A percentile compares a stretch with the other conserved stretches of the same genome.
Conservation (phyloP, 441 rosid species). For the Theobroma grandiflorum region DNA sequence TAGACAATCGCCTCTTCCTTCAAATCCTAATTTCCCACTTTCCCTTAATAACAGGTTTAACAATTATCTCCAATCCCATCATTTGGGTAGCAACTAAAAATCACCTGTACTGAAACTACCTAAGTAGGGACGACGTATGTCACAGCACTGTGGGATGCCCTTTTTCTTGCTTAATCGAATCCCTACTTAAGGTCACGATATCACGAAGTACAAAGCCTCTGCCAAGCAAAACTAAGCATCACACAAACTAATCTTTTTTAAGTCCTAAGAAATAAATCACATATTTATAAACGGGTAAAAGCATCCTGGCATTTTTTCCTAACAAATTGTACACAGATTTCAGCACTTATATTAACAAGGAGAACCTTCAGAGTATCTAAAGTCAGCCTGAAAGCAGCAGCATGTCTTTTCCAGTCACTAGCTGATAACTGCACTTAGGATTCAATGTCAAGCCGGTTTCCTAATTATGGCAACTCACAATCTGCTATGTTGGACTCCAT, state of each 20-base stretch:
- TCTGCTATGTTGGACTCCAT: constrained; percentile 26
- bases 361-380: constrained; percentile 27
- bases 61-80: not conserved
- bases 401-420: constrained; percentile 28
- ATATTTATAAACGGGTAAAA: constrained; percentile 14
- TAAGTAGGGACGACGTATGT: not conserved
- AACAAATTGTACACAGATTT: constrained; percentile 43
- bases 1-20: too few relatives aligned
- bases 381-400: constrained; percentile 36
- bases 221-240: not conserved
- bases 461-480: constrained; percentile 36
- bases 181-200: not conserved
- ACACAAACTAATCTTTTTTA: not conserved
- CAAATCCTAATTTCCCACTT: too few relatives aligned
- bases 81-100: not conserved
- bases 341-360: constrained; percentile 38
- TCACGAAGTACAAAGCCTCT: not conserved
- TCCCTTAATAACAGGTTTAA: not conserved
- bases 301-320: constrained; percentile 27
- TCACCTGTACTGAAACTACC: not conserved
- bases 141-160: not conserved
- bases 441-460: constrained; percentile 31
- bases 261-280: constrained; percentile 1
- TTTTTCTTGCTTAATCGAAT: not conserved
- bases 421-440: constrained; percentile 25